These are phyloP conservation scores for Mortierella polycephala DNA, from an alignment of 371 early-diverging fungal genomes.

Conservation along the genomic window DNA sequence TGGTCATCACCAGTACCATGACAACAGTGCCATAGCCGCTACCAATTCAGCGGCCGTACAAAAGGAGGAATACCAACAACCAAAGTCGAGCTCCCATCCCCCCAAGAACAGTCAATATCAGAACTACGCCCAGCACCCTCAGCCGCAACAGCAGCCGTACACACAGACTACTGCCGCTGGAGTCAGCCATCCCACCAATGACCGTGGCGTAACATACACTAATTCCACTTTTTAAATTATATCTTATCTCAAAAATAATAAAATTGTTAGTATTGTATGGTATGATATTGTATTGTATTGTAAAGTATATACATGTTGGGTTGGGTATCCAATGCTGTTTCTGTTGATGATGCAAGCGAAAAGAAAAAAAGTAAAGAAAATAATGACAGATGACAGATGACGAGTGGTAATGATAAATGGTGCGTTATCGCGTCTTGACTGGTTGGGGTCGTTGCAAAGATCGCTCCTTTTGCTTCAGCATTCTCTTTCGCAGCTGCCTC, in stretches of 20 bases:
- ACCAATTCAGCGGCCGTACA: not conserved
- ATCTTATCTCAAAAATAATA: too few species aligned
- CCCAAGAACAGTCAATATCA: not conserved
- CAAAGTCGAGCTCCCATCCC: not conserved
- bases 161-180: not conserved
- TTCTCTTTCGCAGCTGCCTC: conserved; percentile 15
- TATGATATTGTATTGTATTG: too few species aligned
- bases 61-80: not conserved
- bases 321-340: too few species aligned
- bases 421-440: conserved; percentile 17
- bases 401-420: not conserved
- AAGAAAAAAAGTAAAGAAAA: not conserved
- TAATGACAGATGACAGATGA: too few species aligned
- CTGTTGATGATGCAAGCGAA: too few species aligned
- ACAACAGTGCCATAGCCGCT: not conserved
- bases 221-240: not conserved
- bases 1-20: not conserved
- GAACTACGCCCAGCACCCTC: not conserved
- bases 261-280: too few species aligned
- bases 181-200: not conserved
- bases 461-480: conserved; percentile 9
- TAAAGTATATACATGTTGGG: too few species aligned
- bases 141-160: conserved; percentile 1
- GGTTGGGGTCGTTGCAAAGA: not conserved
- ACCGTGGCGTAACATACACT: not conserved